Percentiles rank a stretch among this genome's conserved stretches.
These are phyloP conservation scores for Mesembryanthemum crystallinum DNA, from an alignment of 148 eudicot species.

Conservation along the genomic window DNA sequence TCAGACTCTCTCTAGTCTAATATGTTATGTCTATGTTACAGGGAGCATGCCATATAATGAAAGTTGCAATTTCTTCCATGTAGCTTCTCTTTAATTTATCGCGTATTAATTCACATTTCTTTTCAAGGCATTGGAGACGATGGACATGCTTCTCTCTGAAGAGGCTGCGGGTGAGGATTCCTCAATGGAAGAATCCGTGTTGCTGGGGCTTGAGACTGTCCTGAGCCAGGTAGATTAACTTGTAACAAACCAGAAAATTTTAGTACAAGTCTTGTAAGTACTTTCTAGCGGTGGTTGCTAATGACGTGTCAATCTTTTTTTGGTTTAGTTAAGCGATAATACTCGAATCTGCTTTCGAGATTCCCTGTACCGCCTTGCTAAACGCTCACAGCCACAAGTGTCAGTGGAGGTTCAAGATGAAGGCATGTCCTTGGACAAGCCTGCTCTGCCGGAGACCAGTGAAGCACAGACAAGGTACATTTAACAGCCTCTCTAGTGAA, in stretches of 20 bases:
- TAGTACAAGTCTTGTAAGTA: neutral
- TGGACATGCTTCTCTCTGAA: slow-evolving; percentile 28
- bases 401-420: slow-evolving; percentile 23
- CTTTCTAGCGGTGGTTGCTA: slow-evolving; percentile 3
- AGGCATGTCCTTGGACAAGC: slow-evolving; percentile 27
- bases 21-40: neutral
- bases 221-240: slow-evolving; percentile 49
- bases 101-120: slow-evolving; percentile 22
- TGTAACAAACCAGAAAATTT: neutral
- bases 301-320: slow-evolving; percentile 13
- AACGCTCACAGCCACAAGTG: slow-evolving; percentile 43
- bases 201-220: slow-evolving; percentile 51
- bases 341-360: slow-evolving; percentile 80
- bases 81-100: neutral
- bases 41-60: neutral
- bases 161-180: slow-evolving; percentile 31
- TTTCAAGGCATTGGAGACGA: slow-evolving; percentile 39
- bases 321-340: slow-evolving; percentile 44
- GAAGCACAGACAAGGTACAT: slow-evolving; percentile 42
- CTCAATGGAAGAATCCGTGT: slow-evolving; percentile 56
- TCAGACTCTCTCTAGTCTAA: neutral
- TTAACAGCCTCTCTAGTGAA: neutral
- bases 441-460: slow-evolving; percentile 21
- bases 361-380: slow-evolving; percentile 82
- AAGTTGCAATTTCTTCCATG: neutral